Evolutionary conservation across 805 yeast genomes (phyloP).

Genomic region (Saturnispora dispora): DNA sequence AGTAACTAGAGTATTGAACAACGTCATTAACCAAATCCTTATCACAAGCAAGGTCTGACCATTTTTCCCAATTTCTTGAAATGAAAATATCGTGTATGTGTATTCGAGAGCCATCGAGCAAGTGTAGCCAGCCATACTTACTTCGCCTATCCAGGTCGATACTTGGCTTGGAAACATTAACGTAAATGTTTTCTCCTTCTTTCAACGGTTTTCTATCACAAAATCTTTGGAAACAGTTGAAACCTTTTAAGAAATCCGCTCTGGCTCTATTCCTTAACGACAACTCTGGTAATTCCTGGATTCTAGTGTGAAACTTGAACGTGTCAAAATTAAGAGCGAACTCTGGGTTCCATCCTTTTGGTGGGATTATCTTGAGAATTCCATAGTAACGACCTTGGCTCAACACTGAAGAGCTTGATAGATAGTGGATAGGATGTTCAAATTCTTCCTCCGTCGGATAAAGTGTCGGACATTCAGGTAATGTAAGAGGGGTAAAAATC

Average conservation of each 20-base stretch:
- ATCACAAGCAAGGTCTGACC: conserved; percentile 7
- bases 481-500: not conserved
- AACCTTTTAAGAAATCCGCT: conserved; percentile 49
- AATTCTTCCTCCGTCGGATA: conserved; percentile 37
- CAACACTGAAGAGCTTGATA: conserved; percentile 33
- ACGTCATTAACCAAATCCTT: conserved; percentile 12
- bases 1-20: conserved; percentile 14
- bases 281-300: conserved; percentile 59
- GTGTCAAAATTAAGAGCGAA: conserved; percentile 41
- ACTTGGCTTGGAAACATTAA: conserved; percentile 9
- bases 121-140: conserved; percentile 13
- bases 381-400: conserved; percentile 40
- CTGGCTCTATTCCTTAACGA: conserved; percentile 56
- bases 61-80: conserved; percentile 10
- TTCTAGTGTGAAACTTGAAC: conserved; percentile 60
- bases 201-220: conserved; percentile 17
- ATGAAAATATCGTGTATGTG: conserved; percentile 27
- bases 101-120: conserved; percentile 15
- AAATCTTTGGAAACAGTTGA: conserved; percentile 49
- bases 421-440: conserved; percentile 39
- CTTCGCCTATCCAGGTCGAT: conserved; percentile 1
- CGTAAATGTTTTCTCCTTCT: conserved; percentile 8
- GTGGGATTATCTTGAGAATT: conserved; percentile 45
- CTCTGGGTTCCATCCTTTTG: conserved; percentile 44
- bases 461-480: conserved; percentile 6